phyloP scores from a whole-genome alignment of 345 rosid species.

The Citrus trifoliata region DNA sequence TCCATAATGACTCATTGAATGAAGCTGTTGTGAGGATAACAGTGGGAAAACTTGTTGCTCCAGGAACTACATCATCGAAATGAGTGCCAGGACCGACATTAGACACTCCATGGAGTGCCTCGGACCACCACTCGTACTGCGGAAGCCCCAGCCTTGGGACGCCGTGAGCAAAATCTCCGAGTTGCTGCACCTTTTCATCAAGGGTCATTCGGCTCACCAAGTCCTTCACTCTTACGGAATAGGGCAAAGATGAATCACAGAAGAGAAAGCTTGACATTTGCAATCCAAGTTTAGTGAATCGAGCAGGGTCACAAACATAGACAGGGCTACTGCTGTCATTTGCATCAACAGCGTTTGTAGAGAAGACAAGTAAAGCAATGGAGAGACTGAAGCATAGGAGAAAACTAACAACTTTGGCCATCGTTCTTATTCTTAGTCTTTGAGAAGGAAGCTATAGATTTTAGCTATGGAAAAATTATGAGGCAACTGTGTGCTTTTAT shows the following conservation, averaged over 20 bases:
- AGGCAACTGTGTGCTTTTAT: no score
- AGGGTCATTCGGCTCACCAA: constrained; percentile 28
- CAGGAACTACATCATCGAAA: constrained; percentile 27
- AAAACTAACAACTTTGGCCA: no score
- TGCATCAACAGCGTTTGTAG: no score
- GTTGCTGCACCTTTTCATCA: constrained; percentile 25
- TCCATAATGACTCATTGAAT: constrained; percentile 41
- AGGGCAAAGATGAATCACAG: constrained; percentile 16
- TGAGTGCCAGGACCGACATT: constrained; percentile 29
- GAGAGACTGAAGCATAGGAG: no score
- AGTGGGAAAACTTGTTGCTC: constrained; percentile 44
- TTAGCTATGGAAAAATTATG: no score
- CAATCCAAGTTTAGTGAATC: constrained; percentile 1
- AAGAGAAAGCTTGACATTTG: constrained; percentile 10
- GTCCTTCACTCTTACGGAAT: constrained; percentile 18
- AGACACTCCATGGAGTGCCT: constrained; percentile 47
- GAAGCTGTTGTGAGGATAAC: constrained; percentile 36
- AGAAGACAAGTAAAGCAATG: no score
- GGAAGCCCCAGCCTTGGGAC: no score
- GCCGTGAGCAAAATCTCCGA: constrained; percentile 16
- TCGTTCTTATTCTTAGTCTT: accelerated
- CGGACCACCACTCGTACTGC: constrained; percentile 47
- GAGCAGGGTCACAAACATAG: constrained; percentile 17
- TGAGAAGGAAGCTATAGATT: no score
- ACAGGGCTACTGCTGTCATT: neutral